Evolutionary conservation across 208 protist species (phyloP).

Genomic region (Wallacemonas collosoma): DNA sequence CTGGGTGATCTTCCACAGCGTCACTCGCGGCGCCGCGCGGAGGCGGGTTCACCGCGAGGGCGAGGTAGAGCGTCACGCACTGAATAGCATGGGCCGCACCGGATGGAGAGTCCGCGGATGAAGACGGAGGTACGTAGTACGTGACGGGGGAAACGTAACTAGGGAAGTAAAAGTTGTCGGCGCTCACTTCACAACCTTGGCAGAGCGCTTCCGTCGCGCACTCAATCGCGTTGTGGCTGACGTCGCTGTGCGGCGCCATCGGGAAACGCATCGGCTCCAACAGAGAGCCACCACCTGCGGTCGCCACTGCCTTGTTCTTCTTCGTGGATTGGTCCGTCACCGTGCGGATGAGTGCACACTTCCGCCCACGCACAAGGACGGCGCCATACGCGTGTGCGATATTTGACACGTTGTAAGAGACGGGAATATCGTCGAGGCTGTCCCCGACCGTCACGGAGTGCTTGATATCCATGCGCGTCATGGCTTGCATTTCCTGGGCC

Average conservation of each 20-base stretch:
- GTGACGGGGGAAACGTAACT: constrained; percentile 64
- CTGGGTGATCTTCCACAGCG: constrained; percentile 50
- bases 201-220: constrained; percentile 76
- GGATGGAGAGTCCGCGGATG: background rate
- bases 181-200: constrained; percentile 77
- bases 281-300: background rate
- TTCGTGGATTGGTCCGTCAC: background rate
- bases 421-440: constrained; percentile 45
- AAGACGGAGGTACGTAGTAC: constrained; percentile 38
- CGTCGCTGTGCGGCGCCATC: constrained; percentile 29
- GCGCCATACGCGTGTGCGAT: constrained; percentile 69
- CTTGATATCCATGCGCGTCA: constrained; percentile 58
- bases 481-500: constrained; percentile 37
- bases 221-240: constrained; percentile 49
- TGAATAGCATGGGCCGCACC: constrained; percentile 2
- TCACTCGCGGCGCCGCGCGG: constrained; percentile 57
- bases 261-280: constrained; percentile 46
- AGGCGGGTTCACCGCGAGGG: constrained; percentile 61
- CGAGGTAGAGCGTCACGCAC: constrained; percentile 66
- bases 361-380: constrained; percentile 77
- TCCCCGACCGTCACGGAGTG: constrained; percentile 62
- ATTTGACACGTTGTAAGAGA: constrained; percentile 57
- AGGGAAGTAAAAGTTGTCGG: constrained; percentile 82
- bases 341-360: constrained; percentile 77
- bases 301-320: too few species aligned